Evolutionary conservation across 1,139 yeast genomes (phyloP).

Genomic region (Lodderomyces margitis): DNA sequence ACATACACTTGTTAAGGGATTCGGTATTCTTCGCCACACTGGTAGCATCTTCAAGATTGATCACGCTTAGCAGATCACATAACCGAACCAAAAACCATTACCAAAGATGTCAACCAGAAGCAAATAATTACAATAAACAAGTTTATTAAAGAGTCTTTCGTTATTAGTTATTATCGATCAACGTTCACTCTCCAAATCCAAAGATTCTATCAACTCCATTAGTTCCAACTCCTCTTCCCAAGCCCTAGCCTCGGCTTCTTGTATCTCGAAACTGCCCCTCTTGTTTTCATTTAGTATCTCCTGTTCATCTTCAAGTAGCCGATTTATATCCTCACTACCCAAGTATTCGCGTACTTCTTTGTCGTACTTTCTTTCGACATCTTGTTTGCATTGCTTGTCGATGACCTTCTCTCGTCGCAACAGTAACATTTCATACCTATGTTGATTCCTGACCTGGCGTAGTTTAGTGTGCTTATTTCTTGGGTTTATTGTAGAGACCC

Average conservation of each 20-base stretch:
- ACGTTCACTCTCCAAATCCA: constrained; percentile 5
- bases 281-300: constrained; percentile 6
- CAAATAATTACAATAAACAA: too few relatives aligned
- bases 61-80: too few relatives aligned
- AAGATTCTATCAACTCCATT: constrained; percentile 11
- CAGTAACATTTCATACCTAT: constrained; percentile 24
- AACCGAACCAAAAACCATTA: too few relatives aligned
- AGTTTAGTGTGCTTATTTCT: constrained; percentile 30
- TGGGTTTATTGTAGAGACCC: constrained; percentile 15
- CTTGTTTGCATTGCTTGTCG: constrained; percentile 24
- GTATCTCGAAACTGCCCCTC: constrained; percentile 8
- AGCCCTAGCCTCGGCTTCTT: constrained; percentile 13
- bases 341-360: constrained; percentile 19
- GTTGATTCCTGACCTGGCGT: constrained; percentile 28
- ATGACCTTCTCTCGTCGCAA: constrained; percentile 24
- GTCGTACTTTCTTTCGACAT: constrained; percentile 20
- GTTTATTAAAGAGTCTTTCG: too few relatives aligned
- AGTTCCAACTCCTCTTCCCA: constrained; percentile 14
- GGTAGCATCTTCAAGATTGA: too few relatives aligned
- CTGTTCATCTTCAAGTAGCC: constrained; percentile 32
- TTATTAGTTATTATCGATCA: neutral
- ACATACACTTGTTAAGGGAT: too few relatives aligned
- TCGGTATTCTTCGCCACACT: too few relatives aligned
- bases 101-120: too few relatives aligned
- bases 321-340: constrained; percentile 25